A percentile compares a stretch with the other conserved stretches of the same genome.
Conservation (phyloP, 192 early-diverging fungal genomes). For the Backusella macrospora region DNA sequence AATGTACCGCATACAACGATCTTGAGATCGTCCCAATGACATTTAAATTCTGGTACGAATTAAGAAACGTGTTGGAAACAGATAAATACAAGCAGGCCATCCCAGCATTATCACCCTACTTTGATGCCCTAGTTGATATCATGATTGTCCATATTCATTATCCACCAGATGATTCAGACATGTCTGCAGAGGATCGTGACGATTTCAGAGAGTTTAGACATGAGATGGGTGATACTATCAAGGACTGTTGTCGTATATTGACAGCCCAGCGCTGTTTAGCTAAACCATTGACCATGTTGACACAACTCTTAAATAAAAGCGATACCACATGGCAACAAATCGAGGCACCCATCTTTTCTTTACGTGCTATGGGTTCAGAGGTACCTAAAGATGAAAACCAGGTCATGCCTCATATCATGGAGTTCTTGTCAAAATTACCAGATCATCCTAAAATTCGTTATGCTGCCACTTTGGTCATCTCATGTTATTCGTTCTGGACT, state of each 20-base stretch:
- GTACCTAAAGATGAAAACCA: slow-evolving; percentile 70
- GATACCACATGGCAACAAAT: slow-evolving; percentile 83
- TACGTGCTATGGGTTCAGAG: slow-evolving; percentile 92
- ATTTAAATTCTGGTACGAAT: slow-evolving; percentile 87
- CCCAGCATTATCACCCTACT: slow-evolving; percentile 67
- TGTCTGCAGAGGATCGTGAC: slow-evolving; percentile 90
- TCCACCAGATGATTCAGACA: slow-evolving; percentile 65
- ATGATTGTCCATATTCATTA: slow-evolving; percentile 90
- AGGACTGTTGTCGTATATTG: slow-evolving; percentile 87
- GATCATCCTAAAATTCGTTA: slow-evolving; percentile 94
- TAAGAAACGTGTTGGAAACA: slow-evolving; percentile 66
- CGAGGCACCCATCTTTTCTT: slow-evolving; percentile 92
- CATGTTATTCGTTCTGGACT: slow-evolving; percentile 95
- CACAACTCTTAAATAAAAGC: slow-evolving; percentile 37
- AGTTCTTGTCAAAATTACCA: slow-evolving; percentile 82
- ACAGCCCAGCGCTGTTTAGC: slow-evolving; percentile 75
- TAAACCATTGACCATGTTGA: slow-evolving; percentile 64
- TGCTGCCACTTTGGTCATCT: slow-evolving; percentile 95
- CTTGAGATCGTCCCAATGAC: slow-evolving; percentile 89
- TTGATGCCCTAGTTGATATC: slow-evolving; percentile 70
- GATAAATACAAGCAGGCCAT: slow-evolving; percentile 52
- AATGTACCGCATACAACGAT: slow-evolving; percentile 78
- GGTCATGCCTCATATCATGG: slow-evolving; percentile 91
- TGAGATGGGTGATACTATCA: slow-evolving; percentile 94
- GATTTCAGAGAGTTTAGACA: slow-evolving; percentile 97